A percentile compares a stretch with the other conserved stretches of the same genome.
phyloP scores from a whole-genome alignment of 1,284 basidiomycete species.

The Pascua sp. region DNA sequence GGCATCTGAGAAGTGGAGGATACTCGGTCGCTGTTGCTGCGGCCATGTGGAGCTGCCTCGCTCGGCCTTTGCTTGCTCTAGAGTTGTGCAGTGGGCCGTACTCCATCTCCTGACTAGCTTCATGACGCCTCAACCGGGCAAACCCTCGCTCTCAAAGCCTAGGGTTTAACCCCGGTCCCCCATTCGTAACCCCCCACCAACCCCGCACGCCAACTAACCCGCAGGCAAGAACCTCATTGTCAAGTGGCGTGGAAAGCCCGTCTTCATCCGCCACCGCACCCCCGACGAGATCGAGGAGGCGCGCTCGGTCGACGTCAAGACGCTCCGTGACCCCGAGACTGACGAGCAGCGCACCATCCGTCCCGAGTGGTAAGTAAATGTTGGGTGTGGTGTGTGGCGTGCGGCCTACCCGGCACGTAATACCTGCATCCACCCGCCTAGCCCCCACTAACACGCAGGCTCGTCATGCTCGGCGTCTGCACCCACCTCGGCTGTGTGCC shows the following conservation, averaged over 20 bases:
- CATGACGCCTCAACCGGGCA: not conserved
- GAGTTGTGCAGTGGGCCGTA: not conserved
- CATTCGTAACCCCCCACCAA: no score
- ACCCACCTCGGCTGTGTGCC: constrained; percentile 99
- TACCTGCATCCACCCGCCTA: not conserved
- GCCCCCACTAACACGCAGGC: constrained; percentile 30
- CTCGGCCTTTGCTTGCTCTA: not conserved
- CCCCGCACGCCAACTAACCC: constrained; percentile 3
- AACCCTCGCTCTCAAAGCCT: not conserved
- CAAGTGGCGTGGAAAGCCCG: constrained; percentile 99
- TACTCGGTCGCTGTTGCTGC: not conserved
- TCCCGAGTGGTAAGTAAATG: constrained; percentile 75
- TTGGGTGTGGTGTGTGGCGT: not conserved
- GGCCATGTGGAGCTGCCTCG: not conserved
- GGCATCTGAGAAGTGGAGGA: not conserved
- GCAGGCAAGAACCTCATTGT: constrained; percentile 66
- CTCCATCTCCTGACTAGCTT: not conserved
- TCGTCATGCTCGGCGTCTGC: constrained; percentile 96
- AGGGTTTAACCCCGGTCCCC: no score
- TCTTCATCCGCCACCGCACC: constrained; percentile 98
- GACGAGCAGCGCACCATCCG: constrained; percentile 87
- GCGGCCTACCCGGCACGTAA: not conserved
- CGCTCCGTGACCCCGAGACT: constrained; percentile 84
- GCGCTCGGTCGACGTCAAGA: constrained; percentile 75
- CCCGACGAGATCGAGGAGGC: constrained; percentile 91